These are phyloP conservation scores for Clavaria fumosa DNA, from an alignment of 768 basidiomycete genomes.

Conservation along the genomic window DNA sequence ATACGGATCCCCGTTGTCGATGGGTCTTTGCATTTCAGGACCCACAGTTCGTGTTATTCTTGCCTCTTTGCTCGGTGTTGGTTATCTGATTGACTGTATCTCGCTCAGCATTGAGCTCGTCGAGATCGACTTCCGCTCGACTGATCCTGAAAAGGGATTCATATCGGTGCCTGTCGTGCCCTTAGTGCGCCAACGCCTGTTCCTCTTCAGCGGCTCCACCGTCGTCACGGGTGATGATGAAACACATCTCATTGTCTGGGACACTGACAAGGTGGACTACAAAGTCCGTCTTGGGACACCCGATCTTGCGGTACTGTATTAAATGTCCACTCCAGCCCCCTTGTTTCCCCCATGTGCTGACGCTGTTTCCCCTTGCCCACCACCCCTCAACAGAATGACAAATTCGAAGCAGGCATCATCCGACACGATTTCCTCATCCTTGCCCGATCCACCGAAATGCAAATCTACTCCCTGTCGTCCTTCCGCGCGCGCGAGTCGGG, in stretches of 20 bases:
- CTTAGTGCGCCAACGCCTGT: conserved; percentile 20
- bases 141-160: conserved; percentile 24
- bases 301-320: conserved; percentile 12
- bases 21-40: conserved; percentile 29
- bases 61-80: not conserved
- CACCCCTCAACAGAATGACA: too few species aligned
- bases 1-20: conserved; percentile 20
- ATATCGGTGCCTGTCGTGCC: conserved; percentile 16
- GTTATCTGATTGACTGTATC: conserved; percentile 1
- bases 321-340: not conserved
- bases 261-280: conserved; percentile 17
- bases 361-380: not conserved
- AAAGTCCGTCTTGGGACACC: conserved; percentile 24
- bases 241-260: conserved; percentile 23
- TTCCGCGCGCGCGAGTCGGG: conserved; percentile 12
- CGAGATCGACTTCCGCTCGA: conserved; percentile 22
- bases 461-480: conserved; percentile 25
- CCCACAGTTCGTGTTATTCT: conserved; percentile 19
- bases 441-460: conserved; percentile 26
- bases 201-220: conserved; percentile 22
- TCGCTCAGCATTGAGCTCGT: conserved; percentile 27
- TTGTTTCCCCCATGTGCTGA: not conserved
- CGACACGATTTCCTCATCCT: conserved; percentile 30
- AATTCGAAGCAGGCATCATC: conserved; percentile 24
- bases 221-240: conserved; percentile 23